Evolutionary conservation across 176 grass and related monocot species (phyloP).

Genomic region (Pharus latifolius): DNA sequence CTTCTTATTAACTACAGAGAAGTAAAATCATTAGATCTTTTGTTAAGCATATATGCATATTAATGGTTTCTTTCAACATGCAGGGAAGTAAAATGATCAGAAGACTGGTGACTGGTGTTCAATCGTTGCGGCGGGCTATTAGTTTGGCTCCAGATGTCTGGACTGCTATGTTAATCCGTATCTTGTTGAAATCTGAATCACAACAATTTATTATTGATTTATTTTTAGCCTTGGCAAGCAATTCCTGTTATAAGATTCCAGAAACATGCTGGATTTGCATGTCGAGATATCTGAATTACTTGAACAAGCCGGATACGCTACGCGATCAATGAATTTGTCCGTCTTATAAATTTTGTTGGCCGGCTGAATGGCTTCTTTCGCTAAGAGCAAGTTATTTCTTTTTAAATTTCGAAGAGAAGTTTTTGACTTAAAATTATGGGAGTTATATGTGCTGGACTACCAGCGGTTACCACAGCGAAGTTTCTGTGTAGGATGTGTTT

Average conservation of each 20-base stretch:
- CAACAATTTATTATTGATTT: slow-evolving; percentile 70
- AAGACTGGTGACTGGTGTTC: slow-evolving; percentile 53
- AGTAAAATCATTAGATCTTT: no score
- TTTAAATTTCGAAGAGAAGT: no score
- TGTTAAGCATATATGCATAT: not conserved
- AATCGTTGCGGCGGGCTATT: slow-evolving; percentile 49
- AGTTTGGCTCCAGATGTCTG: slow-evolving; percentile 69
- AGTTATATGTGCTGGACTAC: no score
- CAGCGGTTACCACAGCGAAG: no score
- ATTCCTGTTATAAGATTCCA: slow-evolving; percentile 60
- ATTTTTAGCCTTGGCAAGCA: slow-evolving; percentile 32
- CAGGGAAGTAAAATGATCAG: slow-evolving; percentile 69
- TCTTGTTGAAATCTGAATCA: slow-evolving; percentile 40
- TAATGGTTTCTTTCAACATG: slow-evolving; percentile 10
- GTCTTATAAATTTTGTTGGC: no score
- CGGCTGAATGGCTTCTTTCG: no score
- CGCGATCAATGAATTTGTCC: slow-evolving; percentile 1
- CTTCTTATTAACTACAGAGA: no score
- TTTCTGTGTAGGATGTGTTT: no score
- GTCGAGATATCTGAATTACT: slow-evolving; percentile 68
- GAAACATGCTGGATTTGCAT: slow-evolving; percentile 77
- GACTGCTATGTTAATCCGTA: slow-evolving; percentile 69
- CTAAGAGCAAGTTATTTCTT: no score
- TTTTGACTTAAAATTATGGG: no score
- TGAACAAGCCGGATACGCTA: slow-evolving; percentile 36